Evolutionary conservation across 164 flowering plant genomes (phyloP), one percentile per base, ranked within the genome.

Genomic region (Dillenia suffruticosa): DNA sequence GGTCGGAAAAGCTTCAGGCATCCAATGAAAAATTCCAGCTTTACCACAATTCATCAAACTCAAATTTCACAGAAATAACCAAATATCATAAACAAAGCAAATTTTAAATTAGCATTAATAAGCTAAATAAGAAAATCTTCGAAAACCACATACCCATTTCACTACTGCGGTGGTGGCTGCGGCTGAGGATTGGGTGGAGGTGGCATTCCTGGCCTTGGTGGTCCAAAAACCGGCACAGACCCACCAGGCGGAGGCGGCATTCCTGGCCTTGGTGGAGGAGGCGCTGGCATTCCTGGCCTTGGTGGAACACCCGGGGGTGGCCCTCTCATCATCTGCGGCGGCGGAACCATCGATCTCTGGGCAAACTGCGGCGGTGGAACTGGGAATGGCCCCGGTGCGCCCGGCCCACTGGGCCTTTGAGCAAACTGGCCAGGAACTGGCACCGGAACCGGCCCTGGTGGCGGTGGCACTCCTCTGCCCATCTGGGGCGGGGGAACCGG

Each of bases 201-300:
- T 0, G 86, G 92, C 90, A 88, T 86, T 1, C 94, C 97, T 0
- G 94, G 90, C 16, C 92, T 80, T 0, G 89, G 92, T 1, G 92
- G 92, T 5, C 82, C 92, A 49, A 13, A 81, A 26, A 79, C 79
- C 1, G 87, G 92, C 58, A 84, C 72, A 22, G 40, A 67, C 12
- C 87, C 81, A 57, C 93, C 90, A 32, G 91, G 91, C 10, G 97
- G 94, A 44, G 92, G 94, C 0, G 89, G 92, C 86, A 84, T 85
- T 13, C 96, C 92, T 10, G 86, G 88, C 22, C 85, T 62, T 10
- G 84, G 82, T 0, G 82, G 83, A 8, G 79, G 85, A 0, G 82
- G 84, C 6, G 66, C 72, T 1, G 68, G 77, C 87, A 86, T 80
- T 6, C 89, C 87, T 2, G 87, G 84, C 40, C 5, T 26, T 26